These are phyloP conservation scores for Hypomontagnella submonticulosa DNA, from an alignment of 495 filamentous ascomycete genomes.

Conservation along the genomic window DNA sequence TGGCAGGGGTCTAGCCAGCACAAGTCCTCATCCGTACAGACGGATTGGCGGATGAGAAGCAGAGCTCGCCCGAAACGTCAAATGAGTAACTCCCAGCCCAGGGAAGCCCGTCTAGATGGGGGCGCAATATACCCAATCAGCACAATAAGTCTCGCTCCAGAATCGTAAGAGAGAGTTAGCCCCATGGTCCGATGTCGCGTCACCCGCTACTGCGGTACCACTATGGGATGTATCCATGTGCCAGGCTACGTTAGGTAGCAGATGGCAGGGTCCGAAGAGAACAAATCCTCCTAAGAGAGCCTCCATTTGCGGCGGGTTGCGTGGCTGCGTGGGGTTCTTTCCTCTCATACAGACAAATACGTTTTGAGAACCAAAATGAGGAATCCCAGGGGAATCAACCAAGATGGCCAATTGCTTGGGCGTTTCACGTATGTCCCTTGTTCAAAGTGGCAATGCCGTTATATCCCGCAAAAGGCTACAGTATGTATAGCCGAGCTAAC, in stretches of 20 bases:
- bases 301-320: slow-evolving; percentile 39
- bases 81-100: slow-evolving; percentile 18
- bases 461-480: slow-evolving; percentile 35
- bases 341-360: slow-evolving; percentile 27
- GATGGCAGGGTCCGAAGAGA: slow-evolving; percentile 30
- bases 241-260: slow-evolving; percentile 21
- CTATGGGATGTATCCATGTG: slow-evolving; percentile 3
- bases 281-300: slow-evolving; percentile 38
- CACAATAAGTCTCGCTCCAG: slow-evolving; percentile 9
- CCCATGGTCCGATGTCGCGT: slow-evolving; percentile 42
- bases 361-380: slow-evolving; percentile 15
- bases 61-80: slow-evolving; percentile 32
- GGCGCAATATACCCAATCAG: slow-evolving; percentile 30
- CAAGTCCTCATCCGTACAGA: slow-evolving; percentile 24
- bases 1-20: slow-evolving; percentile 36
- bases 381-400: slow-evolving; percentile 30
- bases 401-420: slow-evolving; percentile 31
- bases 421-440: slow-evolving; percentile 34
- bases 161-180: slow-evolving; percentile 20
- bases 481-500: slow-evolving; percentile 35
- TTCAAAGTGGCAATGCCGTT: slow-evolving; percentile 38
- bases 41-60: slow-evolving; percentile 39
- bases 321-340: slow-evolving; percentile 42
- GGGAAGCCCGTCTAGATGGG: slow-evolving; percentile 32
- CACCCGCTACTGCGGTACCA: slow-evolving; percentile 32